phyloP scores from a whole-genome alignment of 2,329 filamentous ascomycete genomes.

The Grosmannia penicillata region DNA sequence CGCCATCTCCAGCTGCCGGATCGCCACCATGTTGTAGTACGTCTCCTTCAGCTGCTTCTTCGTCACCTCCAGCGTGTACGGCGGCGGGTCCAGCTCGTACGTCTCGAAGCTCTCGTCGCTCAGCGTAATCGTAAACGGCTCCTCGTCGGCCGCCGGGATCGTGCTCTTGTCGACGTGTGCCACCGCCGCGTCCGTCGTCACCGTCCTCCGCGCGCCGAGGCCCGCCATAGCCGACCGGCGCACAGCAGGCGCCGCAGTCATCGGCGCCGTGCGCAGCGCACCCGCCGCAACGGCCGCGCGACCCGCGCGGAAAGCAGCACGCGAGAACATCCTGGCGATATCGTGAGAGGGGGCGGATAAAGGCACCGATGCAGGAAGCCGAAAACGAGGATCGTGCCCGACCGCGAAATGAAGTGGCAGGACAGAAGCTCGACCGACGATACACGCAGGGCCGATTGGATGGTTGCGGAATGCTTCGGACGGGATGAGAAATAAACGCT shows the following conservation, averaged over 20 bases:
- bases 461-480: not conserved
- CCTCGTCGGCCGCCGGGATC: slow-evolving; percentile 71
- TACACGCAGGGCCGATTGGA: not conserved
- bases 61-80: slow-evolving; percentile 83
- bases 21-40: slow-evolving; percentile 94
- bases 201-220: slow-evolving; percentile 54
- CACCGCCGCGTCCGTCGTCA: slow-evolving; percentile 91
- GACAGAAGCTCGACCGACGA: not conserved
- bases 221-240: slow-evolving; percentile 18
- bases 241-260: slow-evolving; percentile 1
- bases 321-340: slow-evolving; percentile 48
- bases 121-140: slow-evolving; percentile 81
- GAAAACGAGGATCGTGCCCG: too few relatives aligned
- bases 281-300: slow-evolving; percentile 25
- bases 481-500: slow-evolving; percentile 1
- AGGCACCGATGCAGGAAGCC: too few relatives aligned
- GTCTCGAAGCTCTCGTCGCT: slow-evolving; percentile 99
- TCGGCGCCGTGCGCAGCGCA: slow-evolving; percentile 2
- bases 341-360: not conserved
- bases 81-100: slow-evolving; percentile 92
- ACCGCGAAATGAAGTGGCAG: too few relatives aligned
- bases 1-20: slow-evolving; percentile 98
- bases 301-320: slow-evolving; percentile 48
- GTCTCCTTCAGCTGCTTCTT: slow-evolving; percentile 98
- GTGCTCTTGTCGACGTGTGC: slow-evolving; percentile 71